A percentile compares a stretch with the other conserved stretches of the same genome.
Evolutionary conservation across 2,329 filamentous ascomycete species (phyloP).

Genomic region (Trichophyton schoenleinii): DNA sequence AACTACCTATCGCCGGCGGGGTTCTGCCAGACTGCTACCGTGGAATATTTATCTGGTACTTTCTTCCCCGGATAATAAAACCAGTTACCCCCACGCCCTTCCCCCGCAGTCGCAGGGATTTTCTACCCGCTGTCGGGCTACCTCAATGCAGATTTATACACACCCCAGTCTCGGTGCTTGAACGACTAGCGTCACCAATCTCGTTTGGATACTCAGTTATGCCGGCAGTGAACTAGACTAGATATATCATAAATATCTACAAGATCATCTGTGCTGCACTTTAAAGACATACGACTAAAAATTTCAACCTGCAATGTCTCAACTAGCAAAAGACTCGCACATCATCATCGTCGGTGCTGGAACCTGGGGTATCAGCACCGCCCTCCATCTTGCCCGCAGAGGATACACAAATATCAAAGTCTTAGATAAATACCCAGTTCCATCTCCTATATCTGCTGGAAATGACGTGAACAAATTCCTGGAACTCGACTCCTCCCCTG

Average conservation of each 20-base stretch:
- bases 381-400: conserved; percentile 32
- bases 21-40: neutral
- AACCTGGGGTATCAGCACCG: conserved; percentile 34
- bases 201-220: neutral
- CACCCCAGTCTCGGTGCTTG: too few species aligned
- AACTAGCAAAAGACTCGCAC: conserved; percentile 10
- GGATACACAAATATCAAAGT: conserved; percentile 39
- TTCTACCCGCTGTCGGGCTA: neutral
- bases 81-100: neutral
- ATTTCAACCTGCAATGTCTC: neutral
- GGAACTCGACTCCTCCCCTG: neutral
- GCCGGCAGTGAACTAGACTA: neutral
- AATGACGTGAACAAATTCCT: neutral
- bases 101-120: neutral
- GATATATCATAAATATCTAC: neutral
- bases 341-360: conserved; percentile 34
- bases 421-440: conserved; percentile 35
- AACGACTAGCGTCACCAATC: too few species aligned
- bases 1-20: too few species aligned
- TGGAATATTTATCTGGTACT: neutral
- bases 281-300: neutral
- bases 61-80: neutral
- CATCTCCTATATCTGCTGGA: neutral
- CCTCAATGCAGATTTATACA: too few species aligned
- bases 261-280: too few species aligned